phyloP scores from a whole-genome alignment of 768 basidiomycete genomes.

The Leucosporidium creatinivorum region DNA sequence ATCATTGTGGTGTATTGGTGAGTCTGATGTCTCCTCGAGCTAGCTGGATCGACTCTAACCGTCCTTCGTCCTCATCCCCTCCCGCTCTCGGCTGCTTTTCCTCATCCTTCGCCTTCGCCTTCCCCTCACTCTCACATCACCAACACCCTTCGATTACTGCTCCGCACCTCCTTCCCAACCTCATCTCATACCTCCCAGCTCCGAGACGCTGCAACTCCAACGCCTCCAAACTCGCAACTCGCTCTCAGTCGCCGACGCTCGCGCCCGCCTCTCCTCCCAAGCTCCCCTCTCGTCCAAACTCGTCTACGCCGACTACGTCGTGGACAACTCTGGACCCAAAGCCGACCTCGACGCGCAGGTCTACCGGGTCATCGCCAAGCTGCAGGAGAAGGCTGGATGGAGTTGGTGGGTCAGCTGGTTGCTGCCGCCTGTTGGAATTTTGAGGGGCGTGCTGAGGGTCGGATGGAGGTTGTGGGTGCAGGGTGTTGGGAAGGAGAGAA shows the following conservation, averaged over 20 bases:
- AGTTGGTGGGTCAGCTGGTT: conserved; percentile 49
- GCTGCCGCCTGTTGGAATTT: conserved; percentile 46
- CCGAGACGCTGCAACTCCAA: conserved; percentile 71
- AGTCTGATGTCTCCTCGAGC: conserved; percentile 20
- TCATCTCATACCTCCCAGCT: no score
- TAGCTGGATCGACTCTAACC: background rate
- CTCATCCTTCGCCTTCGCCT: background rate
- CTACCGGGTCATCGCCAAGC: conserved; percentile 46
- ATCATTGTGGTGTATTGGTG: conserved; percentile 91
- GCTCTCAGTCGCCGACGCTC: conserved; percentile 58
- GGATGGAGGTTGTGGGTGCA: conserved; percentile 35
- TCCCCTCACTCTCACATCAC: background rate
- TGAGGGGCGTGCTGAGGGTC: conserved; percentile 34
- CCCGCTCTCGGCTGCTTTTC: no score
- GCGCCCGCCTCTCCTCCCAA: conserved; percentile 69
- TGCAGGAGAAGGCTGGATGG: conserved; percentile 44
- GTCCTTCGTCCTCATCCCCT: background rate
- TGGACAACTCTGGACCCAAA: conserved; percentile 79
- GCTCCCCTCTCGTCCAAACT: conserved; percentile 71
- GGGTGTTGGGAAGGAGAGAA: conserved; percentile 34
- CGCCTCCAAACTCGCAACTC: conserved; percentile 73
- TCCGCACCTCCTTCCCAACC: no score
- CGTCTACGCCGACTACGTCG: conserved; percentile 69
- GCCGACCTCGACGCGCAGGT: conserved; percentile 59
- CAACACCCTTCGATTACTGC: no score